Evolutionary conservation across 2,329 filamentous ascomycete species (phyloP), one percentile per base, ranked within the genome.

Genomic region (Sporothrix globosa): DNA sequence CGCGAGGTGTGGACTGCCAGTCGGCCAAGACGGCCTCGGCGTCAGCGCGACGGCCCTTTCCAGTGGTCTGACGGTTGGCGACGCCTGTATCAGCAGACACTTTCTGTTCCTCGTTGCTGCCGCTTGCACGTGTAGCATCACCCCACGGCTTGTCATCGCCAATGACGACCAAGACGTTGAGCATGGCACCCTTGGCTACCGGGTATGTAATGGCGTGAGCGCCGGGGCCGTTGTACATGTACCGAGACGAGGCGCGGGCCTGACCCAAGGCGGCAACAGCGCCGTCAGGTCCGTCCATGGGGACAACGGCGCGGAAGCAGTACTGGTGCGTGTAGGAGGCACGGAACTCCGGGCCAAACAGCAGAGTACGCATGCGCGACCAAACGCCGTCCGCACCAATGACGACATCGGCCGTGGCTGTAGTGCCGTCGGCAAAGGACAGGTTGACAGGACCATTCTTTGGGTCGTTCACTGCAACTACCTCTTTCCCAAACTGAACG

Each of bases 321-420:
- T 86, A 87, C 72, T 89, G 87, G 44, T 84, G 80, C 0, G 83
- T 84, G 75, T 88, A 91, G 1, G 79, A 76, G 0, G 87, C 81
- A 11, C 71, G 30, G 34, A 81, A 76, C 0, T 82, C 78, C 2
- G 81, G 76, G 0, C 84, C 86, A 2, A 90, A 79, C 5, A 91
- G 77, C 17, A 86, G 76, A 41, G 83, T 76, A 9, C 89, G 81
- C 2, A 85, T 81, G 3, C 81, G 79, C 0, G 86, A 88, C 75
- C 87, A 87, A 75, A 91, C 88, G 0, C 89, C 89, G 77, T 91
- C 89, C 75, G 87, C 89, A 5, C 86, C 88, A 70, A 91, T 81
- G 0, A 88, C 84, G 4, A 78, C 73, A 69, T 81, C 79, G 7
- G 79, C 76, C 61, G 74, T 72, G 17, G 75, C 77, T 0, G 68